These are phyloP conservation scores for Bimuria novae-zelandiae DNA, from an alignment of 2,329 filamentous ascomycete genomes.

Conservation along the genomic window DNA sequence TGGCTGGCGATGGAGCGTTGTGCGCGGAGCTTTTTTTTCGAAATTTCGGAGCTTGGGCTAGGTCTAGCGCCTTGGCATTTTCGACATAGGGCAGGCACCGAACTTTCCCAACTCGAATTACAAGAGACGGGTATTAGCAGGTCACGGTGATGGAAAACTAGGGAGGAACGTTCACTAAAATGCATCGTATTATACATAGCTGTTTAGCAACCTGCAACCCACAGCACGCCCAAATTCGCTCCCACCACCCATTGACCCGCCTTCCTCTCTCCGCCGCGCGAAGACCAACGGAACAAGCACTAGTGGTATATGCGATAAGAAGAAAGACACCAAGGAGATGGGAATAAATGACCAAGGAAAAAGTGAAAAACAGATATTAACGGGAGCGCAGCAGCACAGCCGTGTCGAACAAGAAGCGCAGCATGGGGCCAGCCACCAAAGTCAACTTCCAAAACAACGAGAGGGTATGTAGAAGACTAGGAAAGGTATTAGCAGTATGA, in stretches of 20 bases:
- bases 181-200: conserved; percentile 20
- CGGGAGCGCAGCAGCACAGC: conserved; percentile 27
- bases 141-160: too few relatives aligned
- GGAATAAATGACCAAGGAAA: neutral
- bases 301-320: conserved; percentile 45
- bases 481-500: conserved; percentile 46
- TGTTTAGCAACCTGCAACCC: conserved; percentile 25
- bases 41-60: too few relatives aligned
- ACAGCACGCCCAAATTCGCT: conserved; percentile 20
- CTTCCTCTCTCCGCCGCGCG: conserved; percentile 19
- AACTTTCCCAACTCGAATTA: too few relatives aligned
- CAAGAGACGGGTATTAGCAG: too few relatives aligned
- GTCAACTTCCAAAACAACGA: conserved; percentile 38
- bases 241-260: conserved; percentile 24
- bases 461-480: conserved; percentile 43
- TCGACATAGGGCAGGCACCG: neutral
- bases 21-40: too few relatives aligned
- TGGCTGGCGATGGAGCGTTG: conserved; percentile 4
- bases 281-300: conserved; percentile 35
- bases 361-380: conserved; percentile 28
- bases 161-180: neutral
- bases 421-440: conserved; percentile 46
- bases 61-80: conserved; percentile 6
- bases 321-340: conserved; percentile 25
- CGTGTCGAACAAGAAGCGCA: conserved; percentile 33